Percentiles rank a stretch among this genome's conserved stretches.
Evolutionary conservation across 768 basidiomycete species (phyloP).

Genomic region (Chalciporus piperatus): DNA sequence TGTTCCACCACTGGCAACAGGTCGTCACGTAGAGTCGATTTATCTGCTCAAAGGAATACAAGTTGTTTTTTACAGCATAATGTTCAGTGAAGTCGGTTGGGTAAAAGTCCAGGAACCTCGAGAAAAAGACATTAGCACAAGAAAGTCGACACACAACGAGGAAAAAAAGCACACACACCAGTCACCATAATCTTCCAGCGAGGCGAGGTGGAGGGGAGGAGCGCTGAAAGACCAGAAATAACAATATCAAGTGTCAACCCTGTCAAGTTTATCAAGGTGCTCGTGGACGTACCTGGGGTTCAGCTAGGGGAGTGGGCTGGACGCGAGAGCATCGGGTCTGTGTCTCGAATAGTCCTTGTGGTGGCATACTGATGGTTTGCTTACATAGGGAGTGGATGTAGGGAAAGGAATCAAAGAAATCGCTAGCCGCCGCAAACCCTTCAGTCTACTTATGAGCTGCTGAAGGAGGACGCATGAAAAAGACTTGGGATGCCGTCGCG

Average conservation of each 20-base stretch:
- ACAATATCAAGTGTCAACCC: too few relatives aligned
- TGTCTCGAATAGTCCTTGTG: background rate
- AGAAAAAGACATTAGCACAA: too few relatives aligned
- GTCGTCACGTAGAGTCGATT: too few relatives aligned
- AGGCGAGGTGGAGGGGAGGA: background rate
- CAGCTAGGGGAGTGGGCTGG: background rate
- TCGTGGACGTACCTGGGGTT: conserved; percentile 1
- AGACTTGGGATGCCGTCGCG: background rate
- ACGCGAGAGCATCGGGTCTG: background rate
- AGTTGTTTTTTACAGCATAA: too few relatives aligned
- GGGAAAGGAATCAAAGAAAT: background rate
- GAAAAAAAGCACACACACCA: too few relatives aligned
- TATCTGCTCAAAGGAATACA: too few relatives aligned
- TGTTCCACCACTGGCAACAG: too few relatives aligned
- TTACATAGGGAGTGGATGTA: background rate
- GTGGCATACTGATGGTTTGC: conserved; percentile 3
- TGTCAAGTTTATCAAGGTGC: background rate
- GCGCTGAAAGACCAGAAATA: background rate
- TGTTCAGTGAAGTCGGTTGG: too few relatives aligned
- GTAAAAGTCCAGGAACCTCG: too few relatives aligned
- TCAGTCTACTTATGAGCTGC: conserved; percentile 15
- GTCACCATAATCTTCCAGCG: background rate
- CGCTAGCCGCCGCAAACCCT: background rate
- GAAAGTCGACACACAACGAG: too few relatives aligned
- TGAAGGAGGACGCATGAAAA: background rate